Percentiles rank a stretch among this genome's conserved stretches.
Conservation (phyloP, 2,329 filamentous ascomycete species). For the Penicillium sp. region DNA sequence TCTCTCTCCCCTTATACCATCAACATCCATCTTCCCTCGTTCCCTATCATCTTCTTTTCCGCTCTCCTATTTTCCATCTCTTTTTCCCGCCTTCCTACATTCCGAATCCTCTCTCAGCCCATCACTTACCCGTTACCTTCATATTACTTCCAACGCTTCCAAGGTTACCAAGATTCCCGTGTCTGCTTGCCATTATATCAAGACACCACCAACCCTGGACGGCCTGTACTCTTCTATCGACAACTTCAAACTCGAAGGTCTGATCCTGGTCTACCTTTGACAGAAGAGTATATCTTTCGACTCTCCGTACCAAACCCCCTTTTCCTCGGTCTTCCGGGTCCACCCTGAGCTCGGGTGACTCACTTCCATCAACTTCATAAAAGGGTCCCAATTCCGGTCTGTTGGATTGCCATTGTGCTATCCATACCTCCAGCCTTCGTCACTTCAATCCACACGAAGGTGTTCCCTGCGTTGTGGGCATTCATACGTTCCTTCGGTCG, state of each 20-base stretch:
- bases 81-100: constrained; percentile 10
- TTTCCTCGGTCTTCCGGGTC: constrained; percentile 4
- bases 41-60: constrained; percentile 11
- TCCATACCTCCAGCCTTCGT: constrained; percentile 3
- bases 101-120: constrained; percentile 6
- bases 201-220: constrained; percentile 11
- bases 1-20: constrained; percentile 15
- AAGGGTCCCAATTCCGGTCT: background rate
- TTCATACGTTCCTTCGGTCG: constrained; percentile 2
- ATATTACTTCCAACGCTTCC: constrained; percentile 4
- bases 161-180: constrained; percentile 7
- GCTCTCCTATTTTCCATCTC: constrained; percentile 9
- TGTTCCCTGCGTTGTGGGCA: background rate
- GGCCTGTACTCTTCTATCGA: constrained; percentile 17
- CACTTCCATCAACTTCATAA: constrained; percentile 6
- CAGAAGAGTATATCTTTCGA: constrained; percentile 7
- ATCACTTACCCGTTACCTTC: constrained; percentile 6
- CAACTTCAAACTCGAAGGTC: constrained; percentile 10
- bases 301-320: constrained; percentile 2
- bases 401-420: background rate
- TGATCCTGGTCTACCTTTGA: background rate
- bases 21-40: constrained; percentile 20
- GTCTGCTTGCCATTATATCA: constrained; percentile 8
- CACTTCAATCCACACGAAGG: constrained; percentile 6
- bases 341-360: constrained; percentile 12